Evolutionary conservation across 176 grass and related monocot genomes (phyloP).

Genomic region (Avena insularis): DNA sequence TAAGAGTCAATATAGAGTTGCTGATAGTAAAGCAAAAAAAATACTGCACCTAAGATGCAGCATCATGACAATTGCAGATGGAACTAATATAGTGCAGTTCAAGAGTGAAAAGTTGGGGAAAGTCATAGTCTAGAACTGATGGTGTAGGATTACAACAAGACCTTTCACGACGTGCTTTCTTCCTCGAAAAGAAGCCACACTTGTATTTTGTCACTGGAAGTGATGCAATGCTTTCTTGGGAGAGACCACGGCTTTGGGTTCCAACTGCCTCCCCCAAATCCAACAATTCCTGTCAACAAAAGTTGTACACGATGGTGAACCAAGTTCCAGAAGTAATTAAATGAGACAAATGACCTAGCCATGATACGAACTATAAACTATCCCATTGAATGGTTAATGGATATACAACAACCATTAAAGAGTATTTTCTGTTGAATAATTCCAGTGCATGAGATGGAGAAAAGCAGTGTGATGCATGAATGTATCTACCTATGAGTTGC

Average conservation of each 20-base stretch:
- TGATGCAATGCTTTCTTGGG: slow-evolving; percentile 79
- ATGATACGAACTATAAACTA: slow-evolving; percentile 21
- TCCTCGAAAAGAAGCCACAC: slow-evolving; percentile 89
- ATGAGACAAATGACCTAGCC: neutral
- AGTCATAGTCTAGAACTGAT: slow-evolving; percentile 1
- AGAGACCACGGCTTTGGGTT: slow-evolving; percentile 86
- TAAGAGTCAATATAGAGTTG: neutral
- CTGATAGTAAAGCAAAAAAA: neutral
- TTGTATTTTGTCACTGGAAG: slow-evolving; percentile 96
- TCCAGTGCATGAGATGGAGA: slow-evolving; percentile 22
- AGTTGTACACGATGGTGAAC: slow-evolving; percentile 10
- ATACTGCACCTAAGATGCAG: neutral
- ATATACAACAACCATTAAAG: slow-evolving; percentile 22
- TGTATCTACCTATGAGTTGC: neutral
- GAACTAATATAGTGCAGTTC: neutral
- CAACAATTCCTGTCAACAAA: slow-evolving; percentile 80
- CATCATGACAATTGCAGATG: neutral
- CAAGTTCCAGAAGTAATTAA: slow-evolving; percentile 23
- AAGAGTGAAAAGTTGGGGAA: neutral
- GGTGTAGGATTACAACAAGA: slow-evolving; percentile 27
- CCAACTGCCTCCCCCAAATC: slow-evolving; percentile 96
- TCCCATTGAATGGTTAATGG: neutral
- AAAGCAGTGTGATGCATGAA: slow-evolving; percentile 4
- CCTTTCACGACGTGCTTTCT: slow-evolving; percentile 77
- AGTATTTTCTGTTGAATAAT: slow-evolving; percentile 1